Percentiles rank a stretch among this genome's conserved stretches.
These are phyloP conservation scores for Aphanomyces euteiches DNA, from an alignment of 352 stramenopile genomes.

Conservation along the genomic window DNA sequence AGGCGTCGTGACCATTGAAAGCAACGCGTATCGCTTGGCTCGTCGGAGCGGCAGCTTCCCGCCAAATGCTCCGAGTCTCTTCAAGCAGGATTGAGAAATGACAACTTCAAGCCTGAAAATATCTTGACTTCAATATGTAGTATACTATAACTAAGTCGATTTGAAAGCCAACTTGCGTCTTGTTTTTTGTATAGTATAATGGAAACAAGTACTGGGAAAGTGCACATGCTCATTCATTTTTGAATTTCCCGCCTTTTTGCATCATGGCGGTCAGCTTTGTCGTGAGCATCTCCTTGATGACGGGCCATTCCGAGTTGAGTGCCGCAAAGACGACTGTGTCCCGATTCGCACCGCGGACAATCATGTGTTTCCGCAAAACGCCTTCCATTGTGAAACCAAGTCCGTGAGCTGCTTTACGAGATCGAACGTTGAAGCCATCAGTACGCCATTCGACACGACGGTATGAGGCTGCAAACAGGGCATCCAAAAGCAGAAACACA, in stretches of 20 bases:
- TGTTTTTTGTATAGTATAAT: no score
- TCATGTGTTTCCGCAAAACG: conserved; percentile 81
- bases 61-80: not conserved
- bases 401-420: conserved; percentile 65
- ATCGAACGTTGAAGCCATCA: conserved; percentile 84
- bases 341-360: conserved; percentile 80
- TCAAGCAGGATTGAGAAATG: no score
- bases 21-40: conserved; percentile 72
- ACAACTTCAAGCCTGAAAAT: no score
- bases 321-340: conserved; percentile 82
- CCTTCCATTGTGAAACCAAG: conserved; percentile 85
- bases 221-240: no score
- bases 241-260: not conserved
- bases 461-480: conserved; percentile 74
- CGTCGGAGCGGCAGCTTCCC: conserved; percentile 44
- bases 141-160: no score
- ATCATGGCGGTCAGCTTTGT: conserved; percentile 33
- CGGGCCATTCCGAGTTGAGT: conserved; percentile 84
- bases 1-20: conserved; percentile 66
- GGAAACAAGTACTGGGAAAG: no score
- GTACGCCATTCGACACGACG: conserved; percentile 84
- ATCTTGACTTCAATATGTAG: no score
- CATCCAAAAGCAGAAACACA: conserved; percentile 63
- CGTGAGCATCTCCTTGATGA: conserved; percentile 64
- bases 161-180: no score